Evolutionary conservation across 306 rosid species (phyloP), one percentile per base, ranked within the genome.

Genomic region (Fragaria ananassa): DNA sequence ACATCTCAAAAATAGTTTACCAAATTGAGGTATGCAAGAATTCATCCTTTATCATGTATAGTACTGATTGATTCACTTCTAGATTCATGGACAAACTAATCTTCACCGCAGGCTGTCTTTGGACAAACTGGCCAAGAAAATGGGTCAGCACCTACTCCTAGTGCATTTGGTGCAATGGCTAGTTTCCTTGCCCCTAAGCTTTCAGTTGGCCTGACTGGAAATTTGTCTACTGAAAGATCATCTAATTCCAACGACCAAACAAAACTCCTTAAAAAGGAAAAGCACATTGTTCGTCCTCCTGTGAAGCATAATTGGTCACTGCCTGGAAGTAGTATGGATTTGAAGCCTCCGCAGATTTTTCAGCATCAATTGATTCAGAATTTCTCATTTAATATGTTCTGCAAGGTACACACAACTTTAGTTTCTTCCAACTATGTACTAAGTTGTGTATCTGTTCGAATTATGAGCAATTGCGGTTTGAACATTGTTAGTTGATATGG

Each of bases 111-210:
- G 99, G 86, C 93, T 72, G 93, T 95, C 84, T 95, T 92, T 84
- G 92, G 91, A 61, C 89, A 92, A 79, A 85, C 89, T 79, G 97
- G 91, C 68, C 64, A 76, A 70, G 97, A 90, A 68, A 88, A 84
- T 57, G 93, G 88, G 79, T 82, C 97, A 53, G 85, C 87, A 19
- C 82, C 96, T 77, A 71, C 86, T 79, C 88, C 97, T 54, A 86
- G 89, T 84, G 91, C 99, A 68, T 95, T 90, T 86, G 97, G 97
- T 84, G 99, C 97, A 71, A 89, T 95, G 99, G 92, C 99, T 74
- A 91, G 91, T 88, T 95, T 92, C 86, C 99, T 95, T 75, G 97
- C 87, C 81, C 99, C 99, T 67, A 95, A 92, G 90, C 91, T 90
- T 67, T 83, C 99, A 81, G 92, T 84, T 78, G 97, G 99, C 68